Evolutionary conservation across 805 yeast genomes (phyloP), one percentile per base, ranked within the genome.

Genomic region (Wickerhamiella vanderwaltii): DNA sequence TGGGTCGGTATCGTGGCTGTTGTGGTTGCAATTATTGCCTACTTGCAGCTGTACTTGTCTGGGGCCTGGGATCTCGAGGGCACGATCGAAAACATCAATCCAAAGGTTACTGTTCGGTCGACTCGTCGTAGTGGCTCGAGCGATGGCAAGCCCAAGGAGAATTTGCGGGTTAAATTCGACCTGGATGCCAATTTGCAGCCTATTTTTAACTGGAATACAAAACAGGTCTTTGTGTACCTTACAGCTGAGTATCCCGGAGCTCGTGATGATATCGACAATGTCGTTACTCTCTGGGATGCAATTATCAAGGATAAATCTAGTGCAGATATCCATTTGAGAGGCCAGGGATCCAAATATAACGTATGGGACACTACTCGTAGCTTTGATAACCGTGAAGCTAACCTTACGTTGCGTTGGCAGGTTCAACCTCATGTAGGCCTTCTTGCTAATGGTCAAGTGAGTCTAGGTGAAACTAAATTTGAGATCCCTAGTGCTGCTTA

Each of bases 131-230:
- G 69, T 55, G 95, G 95, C 1, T 76, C 87, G 3, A 60, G 61
- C 6, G 68, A 69, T 44, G 75, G 77, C 39, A 71, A 68, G 49
- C 77, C 82, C 39, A 86, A 79, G 62, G 94, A 87, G 55, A 84
- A 84, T 57, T 68, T 80, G 44, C 73, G 70, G 51, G 59, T 86
- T 29, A 62, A 63, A 9, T 86, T 91, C 54, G 94, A 84, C 57
- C 63, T 91, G 35, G 74, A 73, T 13, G 58, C 62, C 6, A 95
- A 88, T 60, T 66, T 88, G 47, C 57, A 82, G 1, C 77, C 84
- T 1, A 67, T 91, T 40, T 87, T 87, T 71, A 86, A 81, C 60
- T 88, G 96, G 95, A 91, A 88, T 62, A 91, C 98, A 9, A 88
- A 88, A 57, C 97, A 88, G 61, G 76, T 88, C n/a, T 88, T 91